Evolutionary conservation across 2,329 filamentous ascomycete genomes (phyloP), one percentile per base, ranked within the genome.

Genomic region (Botrytis paeoniae): DNA sequence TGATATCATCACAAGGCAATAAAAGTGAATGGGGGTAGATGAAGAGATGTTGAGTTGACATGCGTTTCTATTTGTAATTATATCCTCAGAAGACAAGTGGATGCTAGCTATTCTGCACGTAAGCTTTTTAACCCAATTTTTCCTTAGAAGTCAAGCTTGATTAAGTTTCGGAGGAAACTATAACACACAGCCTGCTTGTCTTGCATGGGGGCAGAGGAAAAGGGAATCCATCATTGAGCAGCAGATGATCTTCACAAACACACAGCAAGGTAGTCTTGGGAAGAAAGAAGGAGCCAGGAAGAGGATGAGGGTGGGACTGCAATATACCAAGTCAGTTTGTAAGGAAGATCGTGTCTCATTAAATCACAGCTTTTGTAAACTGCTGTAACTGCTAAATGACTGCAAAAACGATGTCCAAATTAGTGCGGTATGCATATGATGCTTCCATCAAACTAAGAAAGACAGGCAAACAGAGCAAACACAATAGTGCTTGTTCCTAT

Each of bases 61-160:
- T 1, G 22, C 4, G 4, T 0, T 4, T 51, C 6, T 12, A n/a
- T n/a, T n/a, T 10, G 1, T n/a, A 16, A 51, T 25, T 10, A 10
- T 51, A 51, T 51, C 45, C 4, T 25, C 22, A 51, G 22, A 51
- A 51, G 45, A 51, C 45, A 25, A 51, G 22, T 51, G 10, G 4
- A 25, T 51, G 22, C 9, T 51, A 51, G 22, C 22, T 51, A 25
- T 51, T 12, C 14, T 61, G 5, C 35, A 16, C 12, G 2, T 8
- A n/a, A 25, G 10, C 6, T 12, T 61, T 5, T 37, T 1, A 10
- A 12, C 4, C 4, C 20, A 37, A 22, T 37, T 12, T 25, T 5
- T 60, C 25, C 4, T 6, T 60, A 10, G 10, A 37, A 14, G 9
- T 4, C 4, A 37, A 60, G 32, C 35, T 41, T 41, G 35, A 25